Evolutionary conservation across 2,329 filamentous ascomycete species (phyloP).

Genomic region (Talaromyces sp.): DNA sequence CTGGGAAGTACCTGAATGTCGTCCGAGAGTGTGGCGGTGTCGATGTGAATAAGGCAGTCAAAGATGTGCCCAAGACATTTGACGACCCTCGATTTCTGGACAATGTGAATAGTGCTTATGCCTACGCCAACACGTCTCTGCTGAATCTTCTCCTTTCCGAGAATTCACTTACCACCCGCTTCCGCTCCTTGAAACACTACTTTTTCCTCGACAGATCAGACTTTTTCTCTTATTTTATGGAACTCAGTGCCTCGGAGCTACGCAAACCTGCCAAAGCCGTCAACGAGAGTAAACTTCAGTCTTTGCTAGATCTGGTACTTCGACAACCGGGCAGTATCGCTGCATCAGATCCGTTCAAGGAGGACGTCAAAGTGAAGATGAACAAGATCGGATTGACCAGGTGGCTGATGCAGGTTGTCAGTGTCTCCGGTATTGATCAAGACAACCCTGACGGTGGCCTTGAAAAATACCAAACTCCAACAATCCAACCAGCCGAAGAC

Average conservation of each 20-base stretch:
- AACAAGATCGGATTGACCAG: slow-evolving; percentile 91
- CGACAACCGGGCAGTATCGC: slow-evolving; percentile 95
- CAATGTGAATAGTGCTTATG: slow-evolving; percentile 93
- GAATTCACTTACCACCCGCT: slow-evolving; percentile 79
- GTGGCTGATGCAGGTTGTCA: slow-evolving; percentile 92
- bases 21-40: slow-evolving; percentile 96
- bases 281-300: slow-evolving; percentile 91
- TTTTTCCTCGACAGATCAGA: slow-evolving; percentile 98
- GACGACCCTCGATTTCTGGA: slow-evolving; percentile 89
- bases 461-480: slow-evolving; percentile 70
- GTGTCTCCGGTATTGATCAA: slow-evolving; percentile 91
- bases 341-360: slow-evolving; percentile 92
- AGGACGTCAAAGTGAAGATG: slow-evolving; percentile 97
- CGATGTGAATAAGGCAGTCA: slow-evolving; percentile 82
- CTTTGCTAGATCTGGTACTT: slow-evolving; percentile 87
- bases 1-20: slow-evolving; percentile 96
- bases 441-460: slow-evolving; percentile 60
- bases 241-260: slow-evolving; percentile 82
- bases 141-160: slow-evolving; percentile 88
- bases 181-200: slow-evolving; percentile 94
- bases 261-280: slow-evolving; percentile 84
- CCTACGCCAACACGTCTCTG: slow-evolving; percentile 89
- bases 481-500: slow-evolving; percentile 62
- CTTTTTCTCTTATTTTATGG: slow-evolving; percentile 97
- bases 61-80: slow-evolving; percentile 86